Evolutionary conservation across 2,329 filamentous ascomycete species (phyloP), one percentile per base, ranked within the genome.

Genomic region (Stagonosporopsis tanaceti): DNA sequence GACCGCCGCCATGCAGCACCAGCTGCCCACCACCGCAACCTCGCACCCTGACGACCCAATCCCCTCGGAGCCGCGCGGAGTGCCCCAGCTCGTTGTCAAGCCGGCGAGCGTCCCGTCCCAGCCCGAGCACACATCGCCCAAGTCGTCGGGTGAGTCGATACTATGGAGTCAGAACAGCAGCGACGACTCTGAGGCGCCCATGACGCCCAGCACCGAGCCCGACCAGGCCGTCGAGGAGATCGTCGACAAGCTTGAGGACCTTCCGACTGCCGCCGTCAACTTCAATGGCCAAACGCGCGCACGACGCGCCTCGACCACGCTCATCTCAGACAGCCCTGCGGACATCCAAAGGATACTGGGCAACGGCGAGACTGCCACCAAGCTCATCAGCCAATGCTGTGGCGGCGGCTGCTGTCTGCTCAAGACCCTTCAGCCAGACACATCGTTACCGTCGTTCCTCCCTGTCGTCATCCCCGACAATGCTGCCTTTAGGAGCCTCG

Each of bases 401-500:
- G 87, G 87, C 38, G 86, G 86, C 58, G 86, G 86, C 54, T 89
- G 87, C 73, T 89, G 86, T 73, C 81, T 85, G 70, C 78, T 86
- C 56, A 81, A 86, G 69, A 81, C 82, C 30, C 69, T 88, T 66
- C 79, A 79, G 37, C 74, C 81, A 6, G 76, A 82, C 57, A 79
- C 78, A 4, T 72, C 78, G 7, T 72, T 78, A 38, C 75, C 80
- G 39, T 70, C 75, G 46, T 78, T 76, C 42, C 71, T 72, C 6
- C 81, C 84, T 3, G 79, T 89, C 50, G 76, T 78, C 34, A 74
- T 81, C 2, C 93, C 94, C 1, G 87, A 95, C 75, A 98, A 96
- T 69, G 85, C 89, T 58, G 95, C 95, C 15, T 99, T 91, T 79
- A 84, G 86, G 53, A 91, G 89, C 59, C 83, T 99, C 46, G 83